Base-by-base conservation (phyloP, 2,329 filamentous ascomycete genomes). In the Neospermospora avenae region DNA sequence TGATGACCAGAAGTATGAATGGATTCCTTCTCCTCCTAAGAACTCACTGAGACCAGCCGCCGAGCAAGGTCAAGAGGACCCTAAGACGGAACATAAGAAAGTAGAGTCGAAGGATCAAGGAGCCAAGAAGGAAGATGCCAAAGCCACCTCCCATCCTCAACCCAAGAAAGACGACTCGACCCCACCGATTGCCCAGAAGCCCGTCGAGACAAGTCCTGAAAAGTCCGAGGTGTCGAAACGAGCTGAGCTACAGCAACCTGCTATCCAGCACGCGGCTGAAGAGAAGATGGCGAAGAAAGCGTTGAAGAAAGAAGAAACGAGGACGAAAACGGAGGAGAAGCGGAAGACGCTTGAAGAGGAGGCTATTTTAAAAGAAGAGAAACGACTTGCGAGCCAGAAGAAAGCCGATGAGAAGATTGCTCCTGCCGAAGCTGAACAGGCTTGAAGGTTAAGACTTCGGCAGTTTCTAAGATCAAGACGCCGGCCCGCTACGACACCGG, bases 1-100 rank as follows among this genome's bases (percentile, higher is more conserved):
- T 55, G 71, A 78, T 22, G 69, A 76, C 14, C 63, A 71, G 10
- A 69, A 71, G 55, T 73, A 75, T 69, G 69, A 74, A 61, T 74
- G 73, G 73, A 61, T 74, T 13, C 70, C 69, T 3, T 58, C 70
- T 4, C 53, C 55, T 11, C 58, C 63, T 39, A 60, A 65, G 20
- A 20, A 59, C 8, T 31, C 11, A 31, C 5, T 5, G 28, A 31
- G 11, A 31, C 6, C n/a, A n/a, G n/a, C n/a, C n/a, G n/a, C n/a
- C n/a, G n/a, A n/a, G n/a, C n/a, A n/a, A n/a, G n/a, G n/a, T n/a
- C n/a, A 31, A 3, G 37, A 60, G 13, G 4, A 16, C 18, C 25
- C 56, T 16, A 55, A 55, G 31, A 22, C 31, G 56, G 34, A 51
- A 28, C 58, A 28, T 39, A 55, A 54, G 49, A 44, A 49, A 3